Evolutionary conservation across 176 grass and related monocot species (phyloP).

Genomic region (Lolium multiflorum): DNA sequence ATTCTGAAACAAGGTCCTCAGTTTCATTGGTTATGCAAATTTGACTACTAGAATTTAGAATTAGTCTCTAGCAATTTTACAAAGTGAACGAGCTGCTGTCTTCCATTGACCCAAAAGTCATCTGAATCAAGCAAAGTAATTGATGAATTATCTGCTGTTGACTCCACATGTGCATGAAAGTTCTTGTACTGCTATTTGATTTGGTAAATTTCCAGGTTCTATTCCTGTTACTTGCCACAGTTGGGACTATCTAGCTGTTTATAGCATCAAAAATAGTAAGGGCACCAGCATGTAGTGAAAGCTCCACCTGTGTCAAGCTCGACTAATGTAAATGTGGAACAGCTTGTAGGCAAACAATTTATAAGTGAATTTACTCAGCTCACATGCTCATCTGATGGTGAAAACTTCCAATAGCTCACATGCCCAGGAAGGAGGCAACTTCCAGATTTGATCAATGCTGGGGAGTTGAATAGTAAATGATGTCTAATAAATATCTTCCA

Average conservation of each 20-base stretch:
- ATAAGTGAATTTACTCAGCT: conserved; percentile 29
- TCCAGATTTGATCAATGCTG: conserved; percentile 22
- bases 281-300: neutral
- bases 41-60: conserved; percentile 5
- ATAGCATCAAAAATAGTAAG: neutral
- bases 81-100: neutral
- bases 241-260: conserved; percentile 18
- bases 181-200: conserved; percentile 15
- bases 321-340: conserved; percentile 28
- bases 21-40: conserved; percentile 16
- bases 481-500: neutral
- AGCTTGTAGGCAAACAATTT: conserved; percentile 13
- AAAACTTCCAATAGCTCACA: no score
- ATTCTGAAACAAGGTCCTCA: neutral
- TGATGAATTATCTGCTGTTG: neutral
- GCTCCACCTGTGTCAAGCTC: no score
- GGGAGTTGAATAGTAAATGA: conserved; percentile 1
- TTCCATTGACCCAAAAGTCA: neutral
- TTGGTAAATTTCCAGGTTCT: neutral
- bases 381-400: conserved; percentile 27
- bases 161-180: neutral
- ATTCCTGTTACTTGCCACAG: conserved; percentile 24
- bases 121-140: neutral
- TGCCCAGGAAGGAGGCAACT: neutral
- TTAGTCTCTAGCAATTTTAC: neutral